Percentiles rank a stretch among this genome's conserved stretches.
These are phyloP conservation scores for Annulohypoxylon bovei DNA, from an alignment of 495 filamentous ascomycete genomes.

Conservation along the genomic window DNA sequence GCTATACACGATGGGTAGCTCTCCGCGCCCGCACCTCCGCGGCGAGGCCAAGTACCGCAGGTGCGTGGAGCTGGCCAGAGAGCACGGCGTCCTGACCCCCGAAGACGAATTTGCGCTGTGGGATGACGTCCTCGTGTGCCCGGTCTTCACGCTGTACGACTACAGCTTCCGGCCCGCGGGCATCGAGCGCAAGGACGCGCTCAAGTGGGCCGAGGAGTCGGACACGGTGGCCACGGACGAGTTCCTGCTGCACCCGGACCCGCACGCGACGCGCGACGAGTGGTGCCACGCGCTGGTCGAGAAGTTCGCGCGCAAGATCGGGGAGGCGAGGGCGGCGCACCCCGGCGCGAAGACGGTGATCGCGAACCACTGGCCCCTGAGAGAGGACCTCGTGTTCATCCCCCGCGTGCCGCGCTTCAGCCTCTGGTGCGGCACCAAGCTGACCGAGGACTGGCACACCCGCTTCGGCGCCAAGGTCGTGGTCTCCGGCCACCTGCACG, in stretches of 20 bases:
- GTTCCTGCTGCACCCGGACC: constrained; percentile 47
- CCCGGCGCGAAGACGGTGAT: constrained; percentile 37
- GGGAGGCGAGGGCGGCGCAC: constrained; percentile 10
- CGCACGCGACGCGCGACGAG: constrained; percentile 44
- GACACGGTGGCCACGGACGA: constrained; percentile 49
- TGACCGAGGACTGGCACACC: constrained; percentile 46
- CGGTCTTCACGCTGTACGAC: constrained; percentile 50
- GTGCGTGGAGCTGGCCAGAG: constrained; percentile 43
- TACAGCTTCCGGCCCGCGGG: constrained; percentile 48
- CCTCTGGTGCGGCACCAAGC: constrained; percentile 50
- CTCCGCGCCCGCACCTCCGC: constrained; percentile 36
- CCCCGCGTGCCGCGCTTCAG: constrained; percentile 47
- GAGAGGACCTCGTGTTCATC: constrained; percentile 49
- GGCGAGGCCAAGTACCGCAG: constrained; percentile 46
- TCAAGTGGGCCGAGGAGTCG: constrained; percentile 47
- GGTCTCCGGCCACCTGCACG: constrained; percentile 47
- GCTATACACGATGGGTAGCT: constrained; percentile 46
- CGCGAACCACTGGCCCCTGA: constrained; percentile 50
- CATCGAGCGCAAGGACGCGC: constrained; percentile 39
- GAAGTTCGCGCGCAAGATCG: constrained; percentile 35
- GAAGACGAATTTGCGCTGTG: constrained; percentile 48
- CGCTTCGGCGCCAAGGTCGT: constrained; percentile 48
- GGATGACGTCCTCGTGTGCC: constrained; percentile 43
- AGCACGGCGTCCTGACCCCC: constrained; percentile 47
- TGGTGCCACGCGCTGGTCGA: constrained; percentile 42